phyloP scores from a whole-genome alignment of 2,329 filamentous ascomycete genomes.

The Penicillium capsulatum region DNA sequence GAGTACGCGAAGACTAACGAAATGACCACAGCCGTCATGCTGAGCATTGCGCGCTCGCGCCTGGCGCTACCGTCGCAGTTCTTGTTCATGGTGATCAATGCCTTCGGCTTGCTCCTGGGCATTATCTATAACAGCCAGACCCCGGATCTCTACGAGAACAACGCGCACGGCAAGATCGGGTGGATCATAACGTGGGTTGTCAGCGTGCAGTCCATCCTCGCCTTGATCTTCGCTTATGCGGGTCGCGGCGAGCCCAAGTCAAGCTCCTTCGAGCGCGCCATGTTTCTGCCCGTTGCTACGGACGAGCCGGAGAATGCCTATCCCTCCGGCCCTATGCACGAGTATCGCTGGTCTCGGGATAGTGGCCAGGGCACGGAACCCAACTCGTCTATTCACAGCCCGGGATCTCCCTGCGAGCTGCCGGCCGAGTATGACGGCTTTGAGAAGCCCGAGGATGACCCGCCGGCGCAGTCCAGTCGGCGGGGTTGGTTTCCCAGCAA shows the following conservation, averaged over 20 bases:
- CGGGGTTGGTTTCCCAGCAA: slow-evolving; percentile 45
- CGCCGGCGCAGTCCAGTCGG: slow-evolving; percentile 38
- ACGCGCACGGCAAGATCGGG: slow-evolving; percentile 82
- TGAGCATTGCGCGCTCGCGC: slow-evolving; percentile 75
- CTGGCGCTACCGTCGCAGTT: slow-evolving; percentile 68
- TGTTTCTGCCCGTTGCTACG: slow-evolving; percentile 61
- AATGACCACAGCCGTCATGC: slow-evolving; percentile 65
- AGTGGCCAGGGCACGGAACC: slow-evolving; percentile 72
- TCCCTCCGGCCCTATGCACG: slow-evolving; percentile 32
- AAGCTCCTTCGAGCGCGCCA: slow-evolving; percentile 48
- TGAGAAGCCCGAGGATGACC: slow-evolving; percentile 43
- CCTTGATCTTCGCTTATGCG: slow-evolving; percentile 60
- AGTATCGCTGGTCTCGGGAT: slow-evolving; percentile 62
- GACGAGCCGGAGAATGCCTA: slow-evolving; percentile 50
- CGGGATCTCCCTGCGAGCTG: slow-evolving; percentile 56
- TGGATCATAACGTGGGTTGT: slow-evolving; percentile 77
- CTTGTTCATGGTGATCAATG: slow-evolving; percentile 61
- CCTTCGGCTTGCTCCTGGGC: slow-evolving; percentile 60
- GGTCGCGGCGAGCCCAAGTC: slow-evolving; percentile 40
- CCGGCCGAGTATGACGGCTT: slow-evolving; percentile 49
- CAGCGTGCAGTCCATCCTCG: slow-evolving; percentile 65
- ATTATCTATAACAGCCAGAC: slow-evolving; percentile 74
- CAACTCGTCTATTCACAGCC: slow-evolving; percentile 64
- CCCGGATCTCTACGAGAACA: slow-evolving; percentile 80
- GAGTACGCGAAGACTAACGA: background rate